Base-by-base conservation (phyloP, 2,329 filamentous ascomycete species). In the Dichotomopilus funicola region DNA sequence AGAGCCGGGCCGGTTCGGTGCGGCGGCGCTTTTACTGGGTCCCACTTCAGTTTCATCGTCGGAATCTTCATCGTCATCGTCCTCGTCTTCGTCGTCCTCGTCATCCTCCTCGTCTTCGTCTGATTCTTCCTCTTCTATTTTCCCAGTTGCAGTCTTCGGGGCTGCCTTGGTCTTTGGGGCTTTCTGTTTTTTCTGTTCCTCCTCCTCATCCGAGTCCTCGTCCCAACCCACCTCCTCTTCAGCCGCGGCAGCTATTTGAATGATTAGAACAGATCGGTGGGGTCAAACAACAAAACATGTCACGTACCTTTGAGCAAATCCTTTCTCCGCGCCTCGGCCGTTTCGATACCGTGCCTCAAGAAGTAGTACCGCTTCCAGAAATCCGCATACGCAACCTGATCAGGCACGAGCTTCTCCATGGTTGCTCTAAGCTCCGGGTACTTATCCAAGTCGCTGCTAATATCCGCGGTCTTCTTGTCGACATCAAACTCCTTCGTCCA, bases 291-390 rank as follows among this genome's bases (percentile, higher is more conserved):
- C 46, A 55, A 45, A 40, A 13, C 6, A 46, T 31, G 40, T 34
- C 42, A 37, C 80, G 60, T 76, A 95, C 92, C 92, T 73, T 95
- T 95, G 27, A 99, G 76, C 55, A 99, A 79, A 70, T 99, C 94
- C 64, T 87, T 85, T 70, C 94, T 80, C 70, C 89, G 85, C 66
- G 87, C 85, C 73, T 99, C 94, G 56, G 96, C 91, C 33, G 88
- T 91, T 75, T 97, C 92, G 60, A 99, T 88, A 12, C 94, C 89
- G 66, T 95, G 87, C 65, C 92, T 81, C 60, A 97, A 74, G 75
- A 96, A 99, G 70, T 97, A 97, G 72, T 99, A 99, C 54, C 94
- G 81, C 68, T 82, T 87, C 92, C 94, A 99, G 70, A 99, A 99
- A 51, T 87, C 82, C 51, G 77, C 80, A 66, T 99, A 99, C 37